Conservation (phyloP, 1,284 basidiomycete genomes). For the Stereum hirsutum region DNA sequence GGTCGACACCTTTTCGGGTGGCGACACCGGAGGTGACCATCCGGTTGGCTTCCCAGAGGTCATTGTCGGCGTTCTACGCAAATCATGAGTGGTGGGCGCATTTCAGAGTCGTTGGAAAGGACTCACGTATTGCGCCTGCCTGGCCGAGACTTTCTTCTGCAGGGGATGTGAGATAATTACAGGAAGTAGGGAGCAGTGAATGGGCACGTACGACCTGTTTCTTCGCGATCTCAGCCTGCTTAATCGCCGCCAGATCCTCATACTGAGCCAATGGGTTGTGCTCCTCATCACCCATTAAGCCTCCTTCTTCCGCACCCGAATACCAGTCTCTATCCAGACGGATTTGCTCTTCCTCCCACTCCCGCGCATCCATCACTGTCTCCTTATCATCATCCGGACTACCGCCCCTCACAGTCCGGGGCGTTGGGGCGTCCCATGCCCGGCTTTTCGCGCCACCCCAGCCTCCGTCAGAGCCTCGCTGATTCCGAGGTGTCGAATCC, state of each 20-base stretch:
- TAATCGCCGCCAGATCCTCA: conserved; percentile 65
- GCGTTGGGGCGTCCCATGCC: conserved; percentile 84
- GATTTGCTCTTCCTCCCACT: conserved; percentile 95
- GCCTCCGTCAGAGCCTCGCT: conserved; percentile 39
- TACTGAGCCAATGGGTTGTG: conserved; percentile 92
- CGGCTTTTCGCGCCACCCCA: conserved; percentile 52
- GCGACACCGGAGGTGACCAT: conserved; percentile 95
- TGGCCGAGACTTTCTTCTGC: conserved; percentile 80
- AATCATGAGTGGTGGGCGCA: conserved; percentile 8
- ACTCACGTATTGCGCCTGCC: conserved; percentile 89
- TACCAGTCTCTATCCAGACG: conserved; percentile 93
- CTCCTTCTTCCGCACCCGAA: conserved; percentile 80
- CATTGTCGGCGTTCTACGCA: conserved; percentile 87
- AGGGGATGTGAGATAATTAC: conserved; percentile 7
- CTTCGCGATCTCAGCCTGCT: conserved; percentile 72
- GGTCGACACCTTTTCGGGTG: conserved; percentile 77
- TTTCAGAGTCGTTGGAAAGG: background rate
- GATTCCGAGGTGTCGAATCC: conserved; percentile 77
- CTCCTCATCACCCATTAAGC: conserved; percentile 80
- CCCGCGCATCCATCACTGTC: conserved; percentile 55
- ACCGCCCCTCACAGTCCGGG: conserved; percentile 50
- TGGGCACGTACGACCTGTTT: conserved; percentile 60
- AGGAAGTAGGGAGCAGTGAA: conserved; percentile 4
- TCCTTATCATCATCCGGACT: conserved; percentile 58
- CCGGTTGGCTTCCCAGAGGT: conserved; percentile 97